These are phyloP conservation scores for Penicillium taxi DNA, from an alignment of 495 filamentous ascomycete genomes.

Conservation along the genomic window DNA sequence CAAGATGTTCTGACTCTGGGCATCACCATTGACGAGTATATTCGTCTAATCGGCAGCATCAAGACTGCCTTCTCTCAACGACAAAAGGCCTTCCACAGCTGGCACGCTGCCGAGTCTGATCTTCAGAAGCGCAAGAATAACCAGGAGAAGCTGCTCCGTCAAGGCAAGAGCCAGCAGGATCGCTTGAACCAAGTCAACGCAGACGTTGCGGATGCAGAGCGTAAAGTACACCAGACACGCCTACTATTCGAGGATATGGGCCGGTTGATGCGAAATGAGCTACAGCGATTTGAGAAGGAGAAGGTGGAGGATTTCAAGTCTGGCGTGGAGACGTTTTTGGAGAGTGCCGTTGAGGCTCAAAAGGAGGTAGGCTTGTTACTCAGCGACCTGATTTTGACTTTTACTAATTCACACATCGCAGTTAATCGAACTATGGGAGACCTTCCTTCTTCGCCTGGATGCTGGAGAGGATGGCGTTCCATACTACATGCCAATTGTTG, in stretches of 20 bases:
- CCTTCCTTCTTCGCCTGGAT: slow-evolving; percentile 90
- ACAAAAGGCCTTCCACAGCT: slow-evolving; percentile 89
- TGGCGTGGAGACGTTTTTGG: slow-evolving; percentile 93
- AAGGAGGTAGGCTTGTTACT: slow-evolving; percentile 69
- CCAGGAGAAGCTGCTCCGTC: slow-evolving; percentile 86
- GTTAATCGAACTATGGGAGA: slow-evolving; percentile 99
- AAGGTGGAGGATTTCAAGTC: slow-evolving; percentile 99
- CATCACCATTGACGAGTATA: slow-evolving; percentile 97
- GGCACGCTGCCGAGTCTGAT: slow-evolving; percentile 83
- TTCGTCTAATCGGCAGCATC: slow-evolving; percentile 85
- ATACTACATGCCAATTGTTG: slow-evolving; percentile 57
- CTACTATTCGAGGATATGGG: slow-evolving; percentile 98
- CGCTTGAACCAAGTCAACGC: slow-evolving; percentile 82
- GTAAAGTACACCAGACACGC: slow-evolving; percentile 83
- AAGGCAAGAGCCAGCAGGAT: slow-evolving; percentile 93
- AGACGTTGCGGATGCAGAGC: slow-evolving; percentile 87
- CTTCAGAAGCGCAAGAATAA: slow-evolving; percentile 74
- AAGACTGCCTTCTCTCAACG: slow-evolving; percentile 88
- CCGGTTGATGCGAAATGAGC: slow-evolving; percentile 76
- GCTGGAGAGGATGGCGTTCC: slow-evolving; percentile 80
- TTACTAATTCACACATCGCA: slow-evolving; percentile 31
- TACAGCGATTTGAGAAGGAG: slow-evolving; percentile 91
- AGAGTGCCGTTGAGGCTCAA: slow-evolving; percentile 93
- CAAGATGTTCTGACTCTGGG: slow-evolving; percentile 94
- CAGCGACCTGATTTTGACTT: background rate